Evolutionary conservation across 1,139 yeast genomes (phyloP), one percentile per base, ranked within the genome.

Genomic region (Diutina sp.): DNA sequence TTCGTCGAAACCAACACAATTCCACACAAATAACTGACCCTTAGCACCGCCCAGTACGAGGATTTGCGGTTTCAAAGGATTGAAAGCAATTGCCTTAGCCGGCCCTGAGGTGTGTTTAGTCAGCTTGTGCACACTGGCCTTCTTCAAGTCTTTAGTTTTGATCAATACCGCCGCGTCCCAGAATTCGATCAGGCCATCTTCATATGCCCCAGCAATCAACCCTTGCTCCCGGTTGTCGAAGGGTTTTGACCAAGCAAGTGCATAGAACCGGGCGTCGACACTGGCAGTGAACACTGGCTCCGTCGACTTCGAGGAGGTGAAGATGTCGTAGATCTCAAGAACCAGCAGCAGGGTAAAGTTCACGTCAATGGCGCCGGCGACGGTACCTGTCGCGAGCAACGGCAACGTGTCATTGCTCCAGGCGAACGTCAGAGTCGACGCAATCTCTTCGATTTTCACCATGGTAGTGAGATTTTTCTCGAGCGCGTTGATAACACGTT

Each of bases 291-390:
- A 78, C 45, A 82, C 65, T 2, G 93, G 87, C 53, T 74, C 71
- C 59, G 67, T 70, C 53, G 64, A 64, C 58, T 67, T 63, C 53
- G 71, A 58, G 61, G 77, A 67, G 44, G 83, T 71, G 60, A 90
- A 79, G 7, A 87, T 78, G 62, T 84, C 84, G 89, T 95, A 87
- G 60, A 93, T 76, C 64, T 90, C 95, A 59, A 93, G 73, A 35
- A 80, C 72, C 3, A 97, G 85, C 46, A 84, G 78, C 46, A 95
- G 83, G 55, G 91, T 84, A 70, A 91, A 90, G 66, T 87, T 83
- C 55, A 87, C 88, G 66, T 90, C 97, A 63, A 93, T 87, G 16
- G 97, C 95, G 16, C 98, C 98, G 0, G 98, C 93, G 25, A 89
- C 89, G 0, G 97, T 87, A 51, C 97, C 99, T 1, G 97, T 83